Evolutionary conservation across 208 protist genomes (phyloP), one percentile per base, ranked within the genome.

Genomic region (Trypanosoma caninum): DNA sequence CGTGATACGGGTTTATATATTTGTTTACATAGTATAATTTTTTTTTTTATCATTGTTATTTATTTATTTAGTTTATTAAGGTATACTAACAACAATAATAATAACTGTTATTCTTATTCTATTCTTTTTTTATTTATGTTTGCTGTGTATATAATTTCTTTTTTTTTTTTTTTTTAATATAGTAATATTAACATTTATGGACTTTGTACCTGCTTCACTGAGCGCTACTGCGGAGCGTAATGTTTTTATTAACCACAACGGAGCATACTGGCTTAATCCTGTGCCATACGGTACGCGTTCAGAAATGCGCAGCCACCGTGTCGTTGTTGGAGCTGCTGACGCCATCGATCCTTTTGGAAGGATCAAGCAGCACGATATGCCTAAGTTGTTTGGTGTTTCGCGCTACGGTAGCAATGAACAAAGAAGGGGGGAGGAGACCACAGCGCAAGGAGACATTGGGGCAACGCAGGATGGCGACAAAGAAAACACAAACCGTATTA

Each of bases 201-300:
- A 37, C 1, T 80, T 60, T 63, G 63, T 57, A 30, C 52, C 69
- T 14, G 52, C 64, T n/a, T 89, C 84, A 61, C 51, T 78, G 18
- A 87, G 79, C 45, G 80, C 80, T 56, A 78, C 80, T 41, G 84
- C 56, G 11, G 87, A 80, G 38, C 82, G 82, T 28, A 80, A 93
- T 45, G 87, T 80, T 13, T 93, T 84, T 69, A 73, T 93, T 33
- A 93, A 93, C 61, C 59, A 93, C 55, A 80, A 75, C 25, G 82
- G 80, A 31, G 78, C 78, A 10, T 88, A 79, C 69, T 93, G 82
- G 82, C 60, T 88, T 44, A 93, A 93, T 64, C 87, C 87, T 18
- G 67, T 93, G 6, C 87, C 87, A 0, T 69, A 63, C 28, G 83
- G 83, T 31, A 59, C 37, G 14, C 72, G 75, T 67, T 46, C 28